Base-by-base conservation (phyloP, 768 basidiomycete genomes). In the Kwoniella mangroviensis region DNA sequence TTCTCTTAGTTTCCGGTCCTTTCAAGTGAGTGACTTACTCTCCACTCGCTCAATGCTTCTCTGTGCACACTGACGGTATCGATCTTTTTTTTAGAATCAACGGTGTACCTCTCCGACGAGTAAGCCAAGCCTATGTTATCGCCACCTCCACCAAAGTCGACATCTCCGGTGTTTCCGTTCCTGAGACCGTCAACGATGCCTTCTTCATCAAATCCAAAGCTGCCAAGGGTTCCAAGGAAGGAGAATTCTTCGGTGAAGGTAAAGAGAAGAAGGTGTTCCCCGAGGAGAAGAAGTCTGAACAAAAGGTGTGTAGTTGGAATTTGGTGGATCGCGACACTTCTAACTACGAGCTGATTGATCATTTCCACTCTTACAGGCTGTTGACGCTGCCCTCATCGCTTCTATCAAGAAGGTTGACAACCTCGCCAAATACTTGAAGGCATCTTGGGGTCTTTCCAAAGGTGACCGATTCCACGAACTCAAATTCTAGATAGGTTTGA, bases 101-200 rank as follows among this genome's bases (percentile, higher is more conserved):
- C 85, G 97, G 97, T 83, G 96, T 99, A 56, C 97, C 97, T 77
- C 88, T 99, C 84, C 89, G 95, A 84, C 90, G 97, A 84, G 94
- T 99, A 70, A 96, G 94, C 87, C 96, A 98, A 87, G 94, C 97
- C 65, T 99, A 99, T 84, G 94, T 95, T 72, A 98, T 99, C 81
- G 93, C 96, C 68, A 99, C 97, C 69, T 94, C 94, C 67, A 98
- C 97, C 77, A 93, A 90, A 86, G 85, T 98, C 76, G 92, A 96
- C 74, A 84, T 98, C 68, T 87, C 86, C 28, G 87, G 86, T 68
- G 86, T 92, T 83, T 93, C 79, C 73, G 88, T 86, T 26, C 77
- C 75, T 82, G 89, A 92, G 77, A 92, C 95, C 86, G 86, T 98
- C 87, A 91, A 91, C 86, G 97, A 99, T 83, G 85, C 92, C 26